These are phyloP conservation scores for Nothophaeocryptopus gaeumannii DNA, from an alignment of 2,329 filamentous ascomycete genomes.

Conservation along the genomic window DNA sequence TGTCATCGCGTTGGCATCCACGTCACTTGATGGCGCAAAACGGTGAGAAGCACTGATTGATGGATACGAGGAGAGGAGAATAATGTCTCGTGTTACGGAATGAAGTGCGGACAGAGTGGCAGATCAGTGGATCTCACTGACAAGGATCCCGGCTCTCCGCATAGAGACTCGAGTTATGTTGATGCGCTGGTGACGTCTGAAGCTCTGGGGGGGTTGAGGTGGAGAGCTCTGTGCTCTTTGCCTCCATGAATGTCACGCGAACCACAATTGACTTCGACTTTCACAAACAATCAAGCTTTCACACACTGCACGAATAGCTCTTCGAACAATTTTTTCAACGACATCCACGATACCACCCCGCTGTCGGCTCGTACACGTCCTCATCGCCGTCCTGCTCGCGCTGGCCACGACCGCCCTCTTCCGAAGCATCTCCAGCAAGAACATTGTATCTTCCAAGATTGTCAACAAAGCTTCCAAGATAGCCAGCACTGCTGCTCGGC, in stretches of 20 bases:
- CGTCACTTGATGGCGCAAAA: no score
- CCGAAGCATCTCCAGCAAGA: no score
- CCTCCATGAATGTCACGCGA: neutral
- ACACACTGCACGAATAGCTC: no score
- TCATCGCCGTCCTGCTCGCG: no score
- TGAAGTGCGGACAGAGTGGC: slow-evolving; percentile 4
- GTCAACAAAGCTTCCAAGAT: slow-evolving; percentile 6
- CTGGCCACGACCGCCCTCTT: no score
- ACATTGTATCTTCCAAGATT: slow-evolving; percentile 1
- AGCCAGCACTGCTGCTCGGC: neutral
- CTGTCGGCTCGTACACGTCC: no score
- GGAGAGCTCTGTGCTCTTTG: no score
- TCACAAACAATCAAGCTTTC: neutral
- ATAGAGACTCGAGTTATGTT: neutral
- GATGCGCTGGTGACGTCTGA: neutral
- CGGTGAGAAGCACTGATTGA: no score
- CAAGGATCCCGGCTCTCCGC: neutral
- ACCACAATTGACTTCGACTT: neutral
- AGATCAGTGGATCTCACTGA: neutral
- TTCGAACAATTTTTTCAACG: neutral
- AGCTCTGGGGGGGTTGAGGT: neutral
- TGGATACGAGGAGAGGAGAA: no score
- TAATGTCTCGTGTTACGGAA: neutral
- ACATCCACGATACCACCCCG: no score
- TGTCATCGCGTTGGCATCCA: no score